phyloP scores from a whole-genome alignment of 768 basidiomycete species.

The Podaxis mareebaensis region DNA sequence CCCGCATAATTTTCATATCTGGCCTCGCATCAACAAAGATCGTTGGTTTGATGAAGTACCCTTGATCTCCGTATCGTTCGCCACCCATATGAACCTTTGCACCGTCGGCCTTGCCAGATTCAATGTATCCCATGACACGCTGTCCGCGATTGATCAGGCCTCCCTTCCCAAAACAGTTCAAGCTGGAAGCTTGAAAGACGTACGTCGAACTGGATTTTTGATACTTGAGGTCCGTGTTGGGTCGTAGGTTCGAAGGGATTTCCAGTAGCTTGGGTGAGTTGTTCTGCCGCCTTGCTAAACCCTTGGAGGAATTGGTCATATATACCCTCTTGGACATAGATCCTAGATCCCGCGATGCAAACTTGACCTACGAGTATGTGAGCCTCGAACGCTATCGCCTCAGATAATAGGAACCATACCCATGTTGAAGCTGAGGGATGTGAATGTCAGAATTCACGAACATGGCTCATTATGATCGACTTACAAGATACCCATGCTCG shows the following conservation, averaged over 20 bases:
- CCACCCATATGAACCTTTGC: slow-evolving; percentile 19
- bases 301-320: slow-evolving; percentile 77
- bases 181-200: not conserved
- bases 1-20: slow-evolving; percentile 73
- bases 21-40: slow-evolving; percentile 67
- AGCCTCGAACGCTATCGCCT: not conserved
- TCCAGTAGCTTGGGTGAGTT: slow-evolving; percentile 52
- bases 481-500: slow-evolving; percentile 67
- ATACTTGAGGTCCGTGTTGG: slow-evolving; percentile 80
- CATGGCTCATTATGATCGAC: slow-evolving; percentile 25
- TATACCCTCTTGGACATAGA: slow-evolving; percentile 78
- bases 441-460: not conserved
- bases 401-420: not conserved
- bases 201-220: slow-evolving; percentile 57
- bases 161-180: not conserved
- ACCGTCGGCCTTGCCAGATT: slow-evolving; percentile 27
- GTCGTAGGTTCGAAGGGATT: slow-evolving; percentile 62
- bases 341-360: slow-evolving; percentile 86
- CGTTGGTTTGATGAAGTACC: slow-evolving; percentile 75
- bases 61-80: slow-evolving; percentile 24
- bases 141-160: not conserved
- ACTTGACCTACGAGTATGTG: slow-evolving; percentile 41
- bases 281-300: slow-evolving; percentile 55
- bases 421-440: slow-evolving; percentile 7
- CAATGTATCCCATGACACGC: slow-evolving; percentile 42